phyloP scores from a whole-genome alignment of 176 grass and related monocot genomes.

The Lolium perenne region DNA sequence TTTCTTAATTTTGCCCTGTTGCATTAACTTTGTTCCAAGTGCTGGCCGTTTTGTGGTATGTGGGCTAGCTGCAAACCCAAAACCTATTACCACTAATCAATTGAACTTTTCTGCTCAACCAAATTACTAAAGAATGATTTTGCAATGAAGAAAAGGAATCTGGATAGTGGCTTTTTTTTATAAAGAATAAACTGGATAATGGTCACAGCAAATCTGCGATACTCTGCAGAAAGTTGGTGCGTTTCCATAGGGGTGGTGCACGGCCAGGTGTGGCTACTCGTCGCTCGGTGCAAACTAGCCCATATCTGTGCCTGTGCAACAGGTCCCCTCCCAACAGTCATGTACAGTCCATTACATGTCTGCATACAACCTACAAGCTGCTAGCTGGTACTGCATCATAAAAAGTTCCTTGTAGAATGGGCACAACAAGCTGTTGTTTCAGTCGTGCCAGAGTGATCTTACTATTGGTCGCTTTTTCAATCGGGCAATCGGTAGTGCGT shows the following conservation, averaged over 20 bases:
- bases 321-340: not conserved
- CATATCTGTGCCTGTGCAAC: not conserved
- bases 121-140: not conserved
- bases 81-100: not conserved
- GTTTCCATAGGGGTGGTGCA: slow-evolving; percentile 4
- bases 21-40: not conserved
- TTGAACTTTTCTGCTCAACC: slow-evolving; percentile 21
- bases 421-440: not conserved
- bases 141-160: not conserved
- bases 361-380: not conserved
- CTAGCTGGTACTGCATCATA: slow-evolving; percentile 6
- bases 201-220: not conserved
- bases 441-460: not conserved
- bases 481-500: not conserved
- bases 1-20: slow-evolving; percentile 10
- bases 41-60: slow-evolving; percentile 1
- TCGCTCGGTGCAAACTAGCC: slow-evolving; percentile 12
- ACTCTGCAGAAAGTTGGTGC: slow-evolving; percentile 20
- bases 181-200: not conserved
- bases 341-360: not conserved
- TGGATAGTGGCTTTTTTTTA: not conserved
- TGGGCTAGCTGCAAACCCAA: not conserved
- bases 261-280: slow-evolving; percentile 7
- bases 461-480: not conserved
- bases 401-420: not conserved